Evolutionary conservation across 371 early-diverging fungal species (phyloP).

Genomic region (Zopfochytrium polystomum): DNA sequence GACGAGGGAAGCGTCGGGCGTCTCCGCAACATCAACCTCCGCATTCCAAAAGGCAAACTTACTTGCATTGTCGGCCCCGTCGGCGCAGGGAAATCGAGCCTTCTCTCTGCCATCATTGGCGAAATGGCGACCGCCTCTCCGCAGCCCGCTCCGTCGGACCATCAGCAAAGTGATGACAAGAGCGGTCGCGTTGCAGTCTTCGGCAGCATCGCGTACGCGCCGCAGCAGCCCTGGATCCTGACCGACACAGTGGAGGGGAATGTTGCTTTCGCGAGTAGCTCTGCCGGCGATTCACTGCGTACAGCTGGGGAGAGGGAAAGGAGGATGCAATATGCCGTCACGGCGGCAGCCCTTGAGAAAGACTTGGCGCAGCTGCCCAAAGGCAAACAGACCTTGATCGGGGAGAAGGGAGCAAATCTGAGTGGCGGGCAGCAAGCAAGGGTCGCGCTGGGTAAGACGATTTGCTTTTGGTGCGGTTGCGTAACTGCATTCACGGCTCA

Average conservation of each 20-base stretch:
- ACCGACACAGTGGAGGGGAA: constrained; percentile 81
- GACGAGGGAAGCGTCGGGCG: background rate
- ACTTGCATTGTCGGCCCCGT: no score
- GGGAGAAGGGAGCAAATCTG: constrained; percentile 30
- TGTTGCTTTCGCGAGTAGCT: constrained; percentile 57
- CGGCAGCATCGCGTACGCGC: no score
- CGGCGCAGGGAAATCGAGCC: no score
- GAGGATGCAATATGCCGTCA: constrained; percentile 8
- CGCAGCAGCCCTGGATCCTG: constrained; percentile 86
- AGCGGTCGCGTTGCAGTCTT: background rate
- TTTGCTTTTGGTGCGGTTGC: no score
- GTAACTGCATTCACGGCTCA: no score
- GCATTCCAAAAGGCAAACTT: constrained; percentile 42
- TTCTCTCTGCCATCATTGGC: constrained; percentile 17
- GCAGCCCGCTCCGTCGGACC: constrained; percentile 41
- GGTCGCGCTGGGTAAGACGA: background rate
- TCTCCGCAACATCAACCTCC: constrained; percentile 15
- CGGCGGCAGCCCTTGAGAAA: constrained; percentile 22
- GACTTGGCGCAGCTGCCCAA: constrained; percentile 29
- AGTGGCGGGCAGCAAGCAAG: constrained; percentile 23
- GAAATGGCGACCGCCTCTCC: constrained; percentile 42
- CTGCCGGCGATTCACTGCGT: no score
- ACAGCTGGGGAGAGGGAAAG: no score
- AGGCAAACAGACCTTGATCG: constrained; percentile 33
- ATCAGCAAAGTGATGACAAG: background rate